Evolutionary conservation across 2,329 filamentous ascomycete species (phyloP).

Genomic region (Pyrenochaeta sp.): DNA sequence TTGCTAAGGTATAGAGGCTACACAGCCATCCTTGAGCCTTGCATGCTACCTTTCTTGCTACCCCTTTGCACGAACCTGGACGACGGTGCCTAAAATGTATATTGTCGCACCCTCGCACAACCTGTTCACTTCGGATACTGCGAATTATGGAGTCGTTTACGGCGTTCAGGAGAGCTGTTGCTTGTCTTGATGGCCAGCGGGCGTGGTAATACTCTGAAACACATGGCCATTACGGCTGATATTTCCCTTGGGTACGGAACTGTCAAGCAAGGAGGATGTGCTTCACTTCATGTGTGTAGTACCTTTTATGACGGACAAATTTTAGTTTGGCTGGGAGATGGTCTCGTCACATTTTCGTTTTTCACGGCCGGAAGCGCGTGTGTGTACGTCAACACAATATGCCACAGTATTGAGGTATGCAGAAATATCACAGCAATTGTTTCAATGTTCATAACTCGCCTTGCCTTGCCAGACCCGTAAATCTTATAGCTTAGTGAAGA

Average conservation of each 20-base stretch:
- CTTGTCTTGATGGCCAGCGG: conserved; percentile 6
- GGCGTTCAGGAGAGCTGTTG: conserved; percentile 26
- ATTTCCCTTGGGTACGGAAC: conserved; percentile 9
- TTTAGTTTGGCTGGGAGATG: neutral
- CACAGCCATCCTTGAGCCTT: conserved; percentile 2
- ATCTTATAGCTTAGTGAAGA: too few relatives aligned
- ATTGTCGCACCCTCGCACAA: conserved; percentile 20
- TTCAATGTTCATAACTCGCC: too few relatives aligned
- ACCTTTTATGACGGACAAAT: conserved; percentile 15
- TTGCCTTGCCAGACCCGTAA: too few relatives aligned
- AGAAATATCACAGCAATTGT: neutral
- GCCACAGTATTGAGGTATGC: neutral
- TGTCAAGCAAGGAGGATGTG: conserved; percentile 1
- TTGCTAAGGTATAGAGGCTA: conserved; percentile 28
- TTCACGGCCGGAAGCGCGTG: conserved; percentile 15
- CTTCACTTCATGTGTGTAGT: conserved; percentile 32
- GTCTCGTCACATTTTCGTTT: neutral
- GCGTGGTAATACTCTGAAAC: conserved; percentile 4
- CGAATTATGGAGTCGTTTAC: conserved; percentile 14
- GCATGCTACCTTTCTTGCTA: conserved; percentile 2
- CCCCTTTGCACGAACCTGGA: conserved; percentile 12
- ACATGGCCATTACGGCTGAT: conserved; percentile 9
- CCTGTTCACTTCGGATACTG: conserved; percentile 18
- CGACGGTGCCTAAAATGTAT: conserved; percentile 28
- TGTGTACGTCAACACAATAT: conserved; percentile 10